Evolutionary conservation across 257 asterid genomes (phyloP).

Genomic region (Capsicum rhomboideum): DNA sequence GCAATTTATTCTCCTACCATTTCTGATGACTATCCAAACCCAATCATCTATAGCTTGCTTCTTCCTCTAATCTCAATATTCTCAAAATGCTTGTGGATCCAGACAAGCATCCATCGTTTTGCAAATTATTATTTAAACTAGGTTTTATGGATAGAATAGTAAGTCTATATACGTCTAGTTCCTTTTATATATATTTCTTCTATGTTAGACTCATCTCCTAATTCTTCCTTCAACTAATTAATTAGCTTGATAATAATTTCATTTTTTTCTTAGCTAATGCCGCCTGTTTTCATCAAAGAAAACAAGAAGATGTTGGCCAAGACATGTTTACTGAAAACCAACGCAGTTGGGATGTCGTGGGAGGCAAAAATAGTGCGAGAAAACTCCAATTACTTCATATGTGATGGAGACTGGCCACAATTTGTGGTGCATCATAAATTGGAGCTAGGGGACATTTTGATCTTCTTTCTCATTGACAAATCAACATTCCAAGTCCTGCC

Average conservation of each 20-base stretch:
- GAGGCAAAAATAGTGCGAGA: background rate
- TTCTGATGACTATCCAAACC: background rate
- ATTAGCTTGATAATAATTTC: too few species aligned
- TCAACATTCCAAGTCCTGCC: background rate
- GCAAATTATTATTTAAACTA: background rate
- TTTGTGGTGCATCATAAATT: background rate
- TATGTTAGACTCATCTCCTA: background rate
- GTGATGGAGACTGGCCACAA: background rate
- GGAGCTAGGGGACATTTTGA: background rate
- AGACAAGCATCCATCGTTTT: background rate
- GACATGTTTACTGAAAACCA: background rate
- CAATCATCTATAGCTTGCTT: background rate
- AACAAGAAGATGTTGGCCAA: background rate
- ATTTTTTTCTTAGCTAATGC: background rate
- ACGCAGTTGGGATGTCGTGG: background rate
- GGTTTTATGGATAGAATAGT: background rate
- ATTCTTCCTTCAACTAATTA: too few species aligned
- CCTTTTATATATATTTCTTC: background rate
- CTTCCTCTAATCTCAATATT: background rate
- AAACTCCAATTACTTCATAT: background rate
- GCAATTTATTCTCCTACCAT: background rate
- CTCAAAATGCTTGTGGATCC: background rate
- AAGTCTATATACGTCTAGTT: background rate
- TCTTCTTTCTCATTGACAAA: background rate
- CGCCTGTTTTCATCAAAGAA: background rate